Evolutionary conservation across 169 alveolate genomes (phyloP).

Genomic region (Eimeria necatrix): DNA sequence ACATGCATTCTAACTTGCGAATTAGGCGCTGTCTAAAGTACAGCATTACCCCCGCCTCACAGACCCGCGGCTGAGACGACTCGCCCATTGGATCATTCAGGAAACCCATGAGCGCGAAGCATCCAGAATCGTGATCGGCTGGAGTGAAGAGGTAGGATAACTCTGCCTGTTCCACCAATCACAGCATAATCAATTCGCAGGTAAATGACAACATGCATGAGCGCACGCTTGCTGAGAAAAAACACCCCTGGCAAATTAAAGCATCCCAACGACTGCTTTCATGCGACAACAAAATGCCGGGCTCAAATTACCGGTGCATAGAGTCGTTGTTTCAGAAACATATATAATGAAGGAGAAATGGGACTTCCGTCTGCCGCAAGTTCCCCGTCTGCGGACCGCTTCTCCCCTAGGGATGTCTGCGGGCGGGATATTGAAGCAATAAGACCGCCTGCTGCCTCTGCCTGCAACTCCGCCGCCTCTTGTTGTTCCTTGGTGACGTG

Average conservation of each 20-base stretch:
- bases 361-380: constrained; percentile 60
- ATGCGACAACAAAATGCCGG: not conserved
- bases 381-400: constrained; percentile 70
- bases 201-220: too few species aligned
- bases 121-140: constrained; percentile 90
- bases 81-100: constrained; percentile 87
- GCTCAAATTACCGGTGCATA: constrained; percentile 68
- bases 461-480: constrained; percentile 49
- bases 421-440: constrained; percentile 66
- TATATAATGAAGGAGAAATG: constrained; percentile 64
- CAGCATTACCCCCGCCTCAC: constrained; percentile 93
- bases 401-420: constrained; percentile 68
- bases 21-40: constrained; percentile 92
- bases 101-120: constrained; percentile 91
- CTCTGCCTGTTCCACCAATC: constrained; percentile 84
- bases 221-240: too few species aligned
- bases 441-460: constrained; percentile 57
- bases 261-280: too few species aligned
- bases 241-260: too few species aligned
- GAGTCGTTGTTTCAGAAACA: constrained; percentile 82
- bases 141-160: constrained; percentile 91
- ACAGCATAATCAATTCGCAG: not conserved
- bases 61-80: constrained; percentile 84
- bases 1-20: constrained; percentile 91
- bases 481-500: constrained; percentile 65